Percentiles rank a stretch among this genome's conserved stretches.
Evolutionary conservation across 2,329 filamentous ascomycete genomes (phyloP).

Genomic region (Orbilia ellipsospora): DNA sequence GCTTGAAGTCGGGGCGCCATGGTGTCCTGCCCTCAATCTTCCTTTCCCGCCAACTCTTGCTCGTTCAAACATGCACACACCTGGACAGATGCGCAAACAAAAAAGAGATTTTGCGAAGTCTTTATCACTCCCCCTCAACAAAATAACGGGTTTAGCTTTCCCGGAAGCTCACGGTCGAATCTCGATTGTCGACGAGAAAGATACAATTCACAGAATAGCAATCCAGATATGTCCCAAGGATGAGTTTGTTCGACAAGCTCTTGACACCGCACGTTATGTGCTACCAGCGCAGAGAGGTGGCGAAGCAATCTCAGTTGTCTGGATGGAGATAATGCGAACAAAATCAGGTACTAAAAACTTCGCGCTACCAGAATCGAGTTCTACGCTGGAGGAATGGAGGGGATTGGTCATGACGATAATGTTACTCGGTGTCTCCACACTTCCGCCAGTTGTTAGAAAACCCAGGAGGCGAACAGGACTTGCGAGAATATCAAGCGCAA

Average conservation of each 20-base stretch:
- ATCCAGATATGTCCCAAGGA: constrained; percentile 58
- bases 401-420: constrained; percentile 59
- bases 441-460: constrained; percentile 57
- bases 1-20: constrained; percentile 58
- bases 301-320: constrained; percentile 57
- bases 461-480: constrained; percentile 57
- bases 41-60: constrained; percentile 57
- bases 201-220: constrained; percentile 57
- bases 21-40: constrained; percentile 56
- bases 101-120: constrained; percentile 59
- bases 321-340: constrained; percentile 57
- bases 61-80: constrained; percentile 58
- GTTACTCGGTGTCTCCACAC: constrained; percentile 56
- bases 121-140: constrained; percentile 57
- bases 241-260: constrained; percentile 56
- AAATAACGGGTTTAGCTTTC: constrained; percentile 56
- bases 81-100: constrained; percentile 57
- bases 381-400: constrained; percentile 58
- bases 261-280: constrained; percentile 58
- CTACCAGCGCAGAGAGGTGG: constrained; percentile 56
- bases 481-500: constrained; percentile 62
- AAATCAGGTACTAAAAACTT: constrained; percentile 49
- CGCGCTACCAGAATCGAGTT: constrained; percentile 46
- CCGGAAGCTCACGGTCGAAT: constrained; percentile 57
- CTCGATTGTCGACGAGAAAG: constrained; percentile 58